Conservation (phyloP, 805 yeast genomes). For the Metschnikowia anglica region DNA sequence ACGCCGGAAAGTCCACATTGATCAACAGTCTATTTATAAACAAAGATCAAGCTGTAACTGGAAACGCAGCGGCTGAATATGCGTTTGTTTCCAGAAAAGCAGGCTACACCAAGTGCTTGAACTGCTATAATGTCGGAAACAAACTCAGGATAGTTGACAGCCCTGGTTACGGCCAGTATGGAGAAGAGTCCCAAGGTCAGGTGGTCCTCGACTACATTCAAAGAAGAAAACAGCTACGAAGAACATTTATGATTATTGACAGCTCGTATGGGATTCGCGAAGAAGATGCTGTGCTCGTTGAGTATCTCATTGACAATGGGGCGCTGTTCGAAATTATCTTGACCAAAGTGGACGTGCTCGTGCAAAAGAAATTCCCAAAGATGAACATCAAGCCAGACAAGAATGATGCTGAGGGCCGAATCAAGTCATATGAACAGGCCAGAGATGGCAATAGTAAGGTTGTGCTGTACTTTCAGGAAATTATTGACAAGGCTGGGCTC, state of each 20-base stretch:
- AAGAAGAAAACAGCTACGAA: constrained; percentile 51
- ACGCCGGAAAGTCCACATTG: constrained; percentile 83
- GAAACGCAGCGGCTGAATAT: constrained; percentile 30
- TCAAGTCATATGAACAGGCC: constrained; percentile 14
- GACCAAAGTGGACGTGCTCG: constrained; percentile 69
- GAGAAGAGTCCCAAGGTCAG: constrained; percentile 65
- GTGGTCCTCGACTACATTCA: constrained; percentile 62
- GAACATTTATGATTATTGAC: constrained; percentile 62
- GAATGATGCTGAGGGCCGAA: constrained; percentile 7
- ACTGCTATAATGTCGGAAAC: constrained; percentile 67
- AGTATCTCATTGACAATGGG: constrained; percentile 51
- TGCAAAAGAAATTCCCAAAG: constrained; percentile 25
- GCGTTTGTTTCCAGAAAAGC: constrained; percentile 58
- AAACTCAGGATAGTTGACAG: constrained; percentile 71
- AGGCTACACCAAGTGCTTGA: constrained; percentile 63
- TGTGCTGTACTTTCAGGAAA: constrained; percentile 28
- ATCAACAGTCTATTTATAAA: constrained; percentile 58
- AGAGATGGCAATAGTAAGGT: constrained; percentile 28
- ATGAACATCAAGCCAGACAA: constrained; percentile 12
- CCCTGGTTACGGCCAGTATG: constrained; percentile 87
- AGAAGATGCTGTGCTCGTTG: constrained; percentile 55
- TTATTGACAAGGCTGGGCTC: constrained; percentile 38
- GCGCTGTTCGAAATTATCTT: constrained; percentile 71
- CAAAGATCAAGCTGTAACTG: constrained; percentile 27
- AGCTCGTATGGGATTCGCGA: constrained; percentile 57